Base-by-base conservation (phyloP, 805 yeast genomes). In the Metschnikowia borealis region DNA sequence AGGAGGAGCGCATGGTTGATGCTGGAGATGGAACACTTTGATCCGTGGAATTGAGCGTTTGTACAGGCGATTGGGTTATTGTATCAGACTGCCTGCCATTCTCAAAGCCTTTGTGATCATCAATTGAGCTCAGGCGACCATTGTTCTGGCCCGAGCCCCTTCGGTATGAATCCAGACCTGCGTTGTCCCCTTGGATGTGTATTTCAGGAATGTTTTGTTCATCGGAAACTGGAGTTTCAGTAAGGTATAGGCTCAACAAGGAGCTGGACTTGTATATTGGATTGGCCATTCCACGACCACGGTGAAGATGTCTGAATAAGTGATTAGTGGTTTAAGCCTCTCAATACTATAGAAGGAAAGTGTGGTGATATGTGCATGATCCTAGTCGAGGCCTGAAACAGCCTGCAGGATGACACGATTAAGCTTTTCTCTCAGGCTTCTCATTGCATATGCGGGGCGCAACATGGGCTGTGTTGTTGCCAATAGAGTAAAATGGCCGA, bases 251-350 rank as follows among this genome's bases (percentile, higher is more conserved):
- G 33, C 33, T 44, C 32, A 44, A 31, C 13, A 44, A 33, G 14
- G 46, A 44, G 37, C 40, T 44, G 13, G 46, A 34, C 7, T 17
- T 36, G 46, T 44, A 44, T 7, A 21, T 26, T 10, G 43, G 6
- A n/a, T 39, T 29, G 18, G 15, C 20, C 43, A 39, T 39, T 14
- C 31, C 8, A 38, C 18, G 23, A 21, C 23, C 26, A 37, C 15
- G 10, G 15, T n/a, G 21, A 20, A 37, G 15, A 13, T 20, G 8
- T 20, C 11, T 26, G 29, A 26, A 26, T 4, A 8, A 10, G 4
- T 26, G 29, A 3, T 26, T 8, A 26, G 11, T 26, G 8, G 29
- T 26, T 14, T 14, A n/a, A 38, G 14, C 17, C 29, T 8, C 13
- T 38, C 17, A 38, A 17, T 13, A n/a, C 41, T 14, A 5, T n/a